A percentile compares a stretch with the other conserved stretches of the same genome.
phyloP scores from a whole-genome alignment of 2,329 filamentous ascomycete genomes.

The Penicillium janthinellum region DNA sequence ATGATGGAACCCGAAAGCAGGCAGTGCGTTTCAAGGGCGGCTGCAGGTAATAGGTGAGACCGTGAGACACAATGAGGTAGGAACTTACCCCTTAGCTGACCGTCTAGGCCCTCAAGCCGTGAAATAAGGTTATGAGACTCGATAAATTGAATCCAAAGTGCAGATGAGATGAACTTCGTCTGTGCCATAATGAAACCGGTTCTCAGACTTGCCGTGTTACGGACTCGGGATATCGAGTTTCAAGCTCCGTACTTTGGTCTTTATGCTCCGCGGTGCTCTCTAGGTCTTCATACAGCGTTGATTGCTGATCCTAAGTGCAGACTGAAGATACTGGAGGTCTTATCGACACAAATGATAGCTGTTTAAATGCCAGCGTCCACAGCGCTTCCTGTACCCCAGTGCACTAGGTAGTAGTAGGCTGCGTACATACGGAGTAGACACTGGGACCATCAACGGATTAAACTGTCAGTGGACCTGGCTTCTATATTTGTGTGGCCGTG shows the following conservation, averaged over 20 bases:
- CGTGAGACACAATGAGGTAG: background rate
- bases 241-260: too few species aligned
- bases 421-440: background rate
- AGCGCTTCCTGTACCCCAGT: background rate
- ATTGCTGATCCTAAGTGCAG: too few species aligned
- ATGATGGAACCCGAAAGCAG: background rate
- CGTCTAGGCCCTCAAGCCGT: too few species aligned
- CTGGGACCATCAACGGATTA: background rate
- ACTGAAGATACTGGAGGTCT: too few species aligned
- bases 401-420: background rate
- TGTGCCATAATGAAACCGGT: background rate
- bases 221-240: background rate
- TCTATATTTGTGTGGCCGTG: slow-evolving; percentile 18
- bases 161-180: background rate
- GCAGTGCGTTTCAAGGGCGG: background rate
- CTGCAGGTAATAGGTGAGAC: background rate
- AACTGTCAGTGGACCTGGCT: slow-evolving; percentile 1
- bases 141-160: background rate
- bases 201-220: background rate
- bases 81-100: background rate
- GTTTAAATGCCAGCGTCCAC: background rate
- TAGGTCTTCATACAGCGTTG: too few species aligned
- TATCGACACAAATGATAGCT: too few species aligned
- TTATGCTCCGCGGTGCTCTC: too few species aligned
- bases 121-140: background rate